These are phyloP conservation scores for Gomphus sp. DNA, from an alignment of 1,284 basidiomycete species.

Conservation along the genomic window DNA sequence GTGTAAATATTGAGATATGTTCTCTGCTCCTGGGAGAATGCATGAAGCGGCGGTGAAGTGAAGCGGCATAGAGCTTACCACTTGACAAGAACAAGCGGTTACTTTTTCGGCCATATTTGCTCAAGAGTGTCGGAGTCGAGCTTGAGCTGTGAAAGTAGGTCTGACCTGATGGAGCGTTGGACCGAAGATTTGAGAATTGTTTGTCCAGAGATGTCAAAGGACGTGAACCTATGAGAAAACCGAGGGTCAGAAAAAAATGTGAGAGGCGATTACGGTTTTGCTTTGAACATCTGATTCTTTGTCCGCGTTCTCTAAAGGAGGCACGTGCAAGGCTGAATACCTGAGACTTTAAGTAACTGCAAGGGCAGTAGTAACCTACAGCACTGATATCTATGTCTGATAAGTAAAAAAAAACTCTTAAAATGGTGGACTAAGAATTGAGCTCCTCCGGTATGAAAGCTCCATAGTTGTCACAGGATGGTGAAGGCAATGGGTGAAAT, in stretches of 20 bases:
- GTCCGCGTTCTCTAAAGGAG: too few relatives aligned
- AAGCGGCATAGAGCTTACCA: constrained; percentile 53
- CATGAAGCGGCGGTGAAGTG: constrained; percentile 7
- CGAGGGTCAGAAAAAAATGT: background rate
- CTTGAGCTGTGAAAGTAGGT: constrained; percentile 80
- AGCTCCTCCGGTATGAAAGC: too few relatives aligned
- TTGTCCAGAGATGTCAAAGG: constrained; percentile 84
- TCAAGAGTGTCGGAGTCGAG: constrained; percentile 78
- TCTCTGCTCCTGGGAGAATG: constrained; percentile 64
- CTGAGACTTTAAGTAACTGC: too few relatives aligned
- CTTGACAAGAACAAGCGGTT: constrained; percentile 86
- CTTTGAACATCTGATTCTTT: background rate
- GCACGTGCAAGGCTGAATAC: too few relatives aligned
- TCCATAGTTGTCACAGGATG: too few relatives aligned
- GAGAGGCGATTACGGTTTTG: background rate
- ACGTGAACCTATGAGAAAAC: constrained; percentile 54
- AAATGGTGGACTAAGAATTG: too few relatives aligned
- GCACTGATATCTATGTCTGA: too few relatives aligned
- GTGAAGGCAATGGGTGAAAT: too few relatives aligned
- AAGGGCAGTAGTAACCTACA: too few relatives aligned
- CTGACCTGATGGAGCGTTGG: constrained; percentile 80
- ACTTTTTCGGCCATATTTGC: constrained; percentile 98
- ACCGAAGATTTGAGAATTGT: constrained; percentile 95
- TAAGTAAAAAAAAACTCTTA: too few relatives aligned
- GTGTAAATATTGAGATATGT: constrained; percentile 87